A percentile compares a stretch with the other conserved stretches of the same genome.
Conservation (phyloP, 2,329 filamentous ascomycete species). For the Bipolaris bicolor region DNA sequence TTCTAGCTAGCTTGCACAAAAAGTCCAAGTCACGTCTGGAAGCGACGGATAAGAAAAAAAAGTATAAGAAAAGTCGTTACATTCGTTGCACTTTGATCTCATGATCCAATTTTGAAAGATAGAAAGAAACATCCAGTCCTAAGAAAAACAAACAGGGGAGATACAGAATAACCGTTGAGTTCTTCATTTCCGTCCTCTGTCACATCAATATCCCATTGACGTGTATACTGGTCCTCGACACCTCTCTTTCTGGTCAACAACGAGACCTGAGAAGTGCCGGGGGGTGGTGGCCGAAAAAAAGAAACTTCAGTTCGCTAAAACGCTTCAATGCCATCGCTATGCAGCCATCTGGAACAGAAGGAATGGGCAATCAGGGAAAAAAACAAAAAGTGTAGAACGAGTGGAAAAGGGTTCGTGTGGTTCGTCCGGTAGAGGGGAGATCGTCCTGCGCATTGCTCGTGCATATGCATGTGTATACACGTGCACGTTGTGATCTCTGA, state of each 20-base stretch:
- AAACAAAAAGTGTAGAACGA: background rate
- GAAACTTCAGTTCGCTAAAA: conserved; percentile 35
- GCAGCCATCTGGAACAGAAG: conserved; percentile 30
- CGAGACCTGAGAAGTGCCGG: background rate
- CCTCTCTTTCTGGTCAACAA: conserved; percentile 6
- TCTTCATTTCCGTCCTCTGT: too few relatives aligned
- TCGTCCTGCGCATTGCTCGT: background rate
- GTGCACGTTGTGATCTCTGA: background rate
- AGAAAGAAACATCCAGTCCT: too few relatives aligned
- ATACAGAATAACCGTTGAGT: too few relatives aligned
- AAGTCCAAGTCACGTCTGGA: background rate
- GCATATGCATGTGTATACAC: background rate
- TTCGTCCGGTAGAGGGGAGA: background rate
- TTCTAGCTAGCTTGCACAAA: background rate
- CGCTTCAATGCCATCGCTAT: conserved; percentile 48
- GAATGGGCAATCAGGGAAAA: background rate
- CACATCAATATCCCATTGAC: background rate
- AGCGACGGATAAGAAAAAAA: background rate
- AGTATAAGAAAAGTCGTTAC: background rate
- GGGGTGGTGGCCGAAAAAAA: background rate
- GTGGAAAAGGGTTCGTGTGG: background rate
- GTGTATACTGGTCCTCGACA: background rate
- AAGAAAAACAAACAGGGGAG: too few relatives aligned
- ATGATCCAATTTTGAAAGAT: background rate
- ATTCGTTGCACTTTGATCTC: background rate